Base-by-base conservation (phyloP, 202 grass and related monocot species). In the Schoenoplectus triqueter region DNA sequence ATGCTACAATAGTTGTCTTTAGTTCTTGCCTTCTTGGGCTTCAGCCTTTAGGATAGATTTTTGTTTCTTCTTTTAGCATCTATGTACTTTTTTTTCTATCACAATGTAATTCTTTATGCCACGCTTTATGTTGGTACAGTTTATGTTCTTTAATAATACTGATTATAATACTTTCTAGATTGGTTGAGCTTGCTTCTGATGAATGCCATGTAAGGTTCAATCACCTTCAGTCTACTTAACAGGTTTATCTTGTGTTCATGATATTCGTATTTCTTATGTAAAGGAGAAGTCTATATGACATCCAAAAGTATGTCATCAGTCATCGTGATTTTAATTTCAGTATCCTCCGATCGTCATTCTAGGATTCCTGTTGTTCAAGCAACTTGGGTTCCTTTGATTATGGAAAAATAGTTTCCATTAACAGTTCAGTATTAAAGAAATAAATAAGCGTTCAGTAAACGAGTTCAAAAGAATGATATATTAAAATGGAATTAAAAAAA, bases 161-260 rank as follows among this genome's bases (percentile, higher is more conserved):
- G 54, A 56, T 56, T 11, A 56, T 14, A 14, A 14, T 56, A 2
- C 11, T 56, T 56, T 56, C 54, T 2, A 14, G 13, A 13, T 14
- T 56, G 2, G 54, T 56, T 56, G 11, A 14, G 45, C 45, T 47
- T 47, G 4, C 45, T 47, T 47, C 45, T 5, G 54, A 56, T 56
- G 54, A 10, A 56, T 14, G 3, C 10, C 54, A 56, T 56, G 54
- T 10, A 14, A 56, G 54, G 11, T 56, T 56, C 54, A 56, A 11
- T 57, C 14, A 57, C 54, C 11, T 57, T 55, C 52, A 74, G 84
- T 77, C 1, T 52, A 86, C 62, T 64, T 64, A 21, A 5, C 2
- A 20, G 17, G 2, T 64, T 64, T 6, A 84, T 5, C 7, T 63
- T 18, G 3, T 64, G 62, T 15, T 17, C 62, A 8, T 64, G 19